phyloP scores from a whole-genome alignment of 139 green algal genomes.

The Coccomyxa sp. region DNA sequence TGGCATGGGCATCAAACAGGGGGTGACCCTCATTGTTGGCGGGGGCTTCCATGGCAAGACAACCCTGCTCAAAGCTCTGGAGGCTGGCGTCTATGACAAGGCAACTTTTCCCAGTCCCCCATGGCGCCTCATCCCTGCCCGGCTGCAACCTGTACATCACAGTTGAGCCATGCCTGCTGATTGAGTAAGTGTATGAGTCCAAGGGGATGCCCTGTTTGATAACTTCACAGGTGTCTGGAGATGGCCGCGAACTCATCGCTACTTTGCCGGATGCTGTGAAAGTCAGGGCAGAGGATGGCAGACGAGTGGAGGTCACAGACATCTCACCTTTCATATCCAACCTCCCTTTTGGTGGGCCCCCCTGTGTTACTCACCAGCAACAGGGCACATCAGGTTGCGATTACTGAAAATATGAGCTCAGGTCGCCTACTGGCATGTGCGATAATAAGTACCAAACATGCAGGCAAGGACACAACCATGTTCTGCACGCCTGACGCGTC shows the following conservation, averaged over 20 bases:
- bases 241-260: constrained; percentile 64
- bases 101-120: not conserved
- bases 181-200: no score
- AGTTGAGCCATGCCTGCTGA: no score
- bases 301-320: constrained; percentile 53
- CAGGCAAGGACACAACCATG: constrained; percentile 30
- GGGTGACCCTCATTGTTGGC: constrained; percentile 67
- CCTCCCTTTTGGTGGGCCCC: constrained; percentile 35
- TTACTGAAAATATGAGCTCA: not conserved
- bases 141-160: no score
- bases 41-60: constrained; percentile 72
- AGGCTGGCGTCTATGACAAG: constrained; percentile 68
- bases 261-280: constrained; percentile 47
- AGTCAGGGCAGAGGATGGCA: constrained; percentile 63
- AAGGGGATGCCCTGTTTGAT: no score
- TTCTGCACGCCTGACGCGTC: constrained; percentile 56
- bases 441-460: not conserved
- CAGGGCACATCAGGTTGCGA: no score
- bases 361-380: not conserved
- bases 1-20: constrained; percentile 54
- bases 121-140: no score
- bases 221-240: constrained; percentile 47
- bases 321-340: constrained; percentile 66
- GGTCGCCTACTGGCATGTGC: not conserved
- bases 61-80: constrained; percentile 62